Percentiles rank a stretch among this genome's conserved stretches.
Evolutionary conservation across 1,139 yeast genomes (phyloP).

Genomic region (Suhomyces choctaworum): DNA sequence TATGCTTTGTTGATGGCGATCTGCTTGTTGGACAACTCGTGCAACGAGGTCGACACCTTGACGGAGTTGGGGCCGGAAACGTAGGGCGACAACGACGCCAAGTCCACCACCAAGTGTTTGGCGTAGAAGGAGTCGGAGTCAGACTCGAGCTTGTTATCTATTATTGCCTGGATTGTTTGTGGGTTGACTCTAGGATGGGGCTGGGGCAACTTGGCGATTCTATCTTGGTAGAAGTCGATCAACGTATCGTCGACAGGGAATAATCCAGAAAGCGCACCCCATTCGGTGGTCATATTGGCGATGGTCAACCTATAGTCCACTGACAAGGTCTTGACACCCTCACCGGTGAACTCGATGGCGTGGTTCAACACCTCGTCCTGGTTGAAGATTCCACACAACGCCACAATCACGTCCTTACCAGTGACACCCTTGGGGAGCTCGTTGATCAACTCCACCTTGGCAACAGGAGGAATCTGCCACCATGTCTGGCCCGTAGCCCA

Average conservation of each 20-base stretch:
- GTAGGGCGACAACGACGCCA: conserved; percentile 83
- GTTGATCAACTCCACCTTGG: conserved; percentile 85
- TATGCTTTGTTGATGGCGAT: conserved; percentile 90
- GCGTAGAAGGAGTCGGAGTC: conserved; percentile 85
- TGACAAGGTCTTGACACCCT: conserved; percentile 69
- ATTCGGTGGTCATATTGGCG: conserved; percentile 99
- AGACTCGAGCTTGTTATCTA: conserved; percentile 48
- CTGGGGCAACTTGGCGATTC: conserved; percentile 66
- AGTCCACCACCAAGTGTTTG: conserved; percentile 78
- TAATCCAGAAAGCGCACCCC: conserved; percentile 98
- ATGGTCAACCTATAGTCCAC: conserved; percentile 92
- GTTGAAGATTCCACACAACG: conserved; percentile 92
- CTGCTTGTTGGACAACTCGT: conserved; percentile 69
- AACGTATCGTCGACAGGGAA: conserved; percentile 88
- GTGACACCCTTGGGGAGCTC: conserved; percentile 81
- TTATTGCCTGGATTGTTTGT: conserved; percentile 53
- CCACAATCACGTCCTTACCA: conserved; percentile 96
- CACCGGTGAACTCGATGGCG: conserved; percentile 95
- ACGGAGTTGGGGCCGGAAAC: conserved; percentile 98
- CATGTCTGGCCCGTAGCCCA: conserved; percentile 99
- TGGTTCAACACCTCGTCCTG: conserved; percentile 96
- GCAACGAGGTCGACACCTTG: conserved; percentile 77
- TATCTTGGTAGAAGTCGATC: conserved; percentile 71
- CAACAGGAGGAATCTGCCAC: conserved; percentile 99
- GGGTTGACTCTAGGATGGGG: conserved; percentile 85